phyloP scores from a whole-genome alignment of 2,329 filamentous ascomycete genomes.

The Penicillium concentricum region DNA sequence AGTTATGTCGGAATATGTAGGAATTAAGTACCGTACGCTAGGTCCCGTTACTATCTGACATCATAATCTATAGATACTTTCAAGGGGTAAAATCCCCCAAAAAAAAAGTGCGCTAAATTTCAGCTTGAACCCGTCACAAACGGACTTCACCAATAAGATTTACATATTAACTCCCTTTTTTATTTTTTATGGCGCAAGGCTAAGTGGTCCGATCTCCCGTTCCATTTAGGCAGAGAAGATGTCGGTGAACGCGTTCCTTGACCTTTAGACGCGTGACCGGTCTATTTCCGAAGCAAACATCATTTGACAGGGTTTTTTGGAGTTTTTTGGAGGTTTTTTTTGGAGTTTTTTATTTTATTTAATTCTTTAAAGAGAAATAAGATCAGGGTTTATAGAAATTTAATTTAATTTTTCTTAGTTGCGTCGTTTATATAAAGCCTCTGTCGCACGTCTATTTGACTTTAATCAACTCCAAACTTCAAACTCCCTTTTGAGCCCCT shows the following conservation, averaged over 20 bases:
- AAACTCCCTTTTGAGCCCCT: neutral
- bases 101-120: neutral
- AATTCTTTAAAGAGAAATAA: neutral
- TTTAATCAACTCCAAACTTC: neutral
- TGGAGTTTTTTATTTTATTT: neutral
- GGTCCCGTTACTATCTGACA: conserved; percentile 15
- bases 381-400: neutral
- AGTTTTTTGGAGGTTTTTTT: neutral
- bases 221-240: conserved; percentile 7
- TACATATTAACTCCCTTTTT: neutral
- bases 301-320: conserved; percentile 7
- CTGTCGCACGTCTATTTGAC: conserved; percentile 2
- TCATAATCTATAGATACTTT: conserved; percentile 8
- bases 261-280: conserved; percentile 16
- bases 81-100: neutral
- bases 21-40: conserved; percentile 3
- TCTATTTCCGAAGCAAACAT: conserved; percentile 21
- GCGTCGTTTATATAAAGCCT: conserved; percentile 3
- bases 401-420: neutral
- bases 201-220: conserved; percentile 16
- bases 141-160: conserved; percentile 9
- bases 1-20: neutral
- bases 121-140: neutral
- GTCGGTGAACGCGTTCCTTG: conserved; percentile 10
- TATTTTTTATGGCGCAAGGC: neutral